A percentile compares a stretch with the other conserved stretches of the same genome.
Evolutionary conservation across 2,329 filamentous ascomycete species (phyloP).

Genomic region (Bertia moriformis): DNA sequence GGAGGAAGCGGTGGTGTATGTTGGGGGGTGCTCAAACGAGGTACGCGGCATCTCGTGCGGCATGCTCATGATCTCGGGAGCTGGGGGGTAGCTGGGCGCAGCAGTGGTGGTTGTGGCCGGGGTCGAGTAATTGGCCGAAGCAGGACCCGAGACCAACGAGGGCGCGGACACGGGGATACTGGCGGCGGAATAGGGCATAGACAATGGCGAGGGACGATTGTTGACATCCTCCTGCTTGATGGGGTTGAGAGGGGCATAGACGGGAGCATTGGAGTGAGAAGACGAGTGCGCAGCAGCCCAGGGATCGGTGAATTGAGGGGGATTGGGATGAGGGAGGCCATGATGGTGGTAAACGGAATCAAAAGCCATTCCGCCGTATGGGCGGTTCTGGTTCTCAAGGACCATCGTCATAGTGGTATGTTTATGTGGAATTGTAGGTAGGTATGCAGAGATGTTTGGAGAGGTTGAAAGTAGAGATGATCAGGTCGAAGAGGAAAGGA

Average conservation of each 20-base stretch:
- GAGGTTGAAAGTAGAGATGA: too few relatives aligned
- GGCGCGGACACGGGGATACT: constrained; percentile 1
- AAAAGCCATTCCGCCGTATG: background rate
- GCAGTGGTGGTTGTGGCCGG: background rate
- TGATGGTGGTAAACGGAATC: background rate
- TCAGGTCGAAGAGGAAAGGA: background rate
- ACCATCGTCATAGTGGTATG: constrained; percentile 1
- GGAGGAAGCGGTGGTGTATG: background rate
- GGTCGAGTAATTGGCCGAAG: background rate
- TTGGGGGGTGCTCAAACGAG: background rate
- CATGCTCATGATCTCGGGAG: background rate
- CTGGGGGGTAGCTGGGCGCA: background rate
- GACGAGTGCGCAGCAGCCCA: background rate
- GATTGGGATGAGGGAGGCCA: background rate
- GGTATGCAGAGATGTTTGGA: background rate
- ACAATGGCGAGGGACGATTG: background rate
- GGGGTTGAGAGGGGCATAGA: background rate
- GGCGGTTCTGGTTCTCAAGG: constrained; percentile 1
- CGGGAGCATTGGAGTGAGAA: background rate
- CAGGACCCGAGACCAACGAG: background rate
- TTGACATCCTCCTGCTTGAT: background rate
- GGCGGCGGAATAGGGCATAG: background rate
- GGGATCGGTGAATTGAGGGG: background rate
- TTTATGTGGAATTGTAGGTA: background rate
- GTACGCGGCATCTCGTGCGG: background rate